A percentile compares a stretch with the other conserved stretches of the same genome.
Evolutionary conservation across 352 stramenopile genomes (phyloP).

Genomic region (Globisporangium acanthophoron): DNA sequence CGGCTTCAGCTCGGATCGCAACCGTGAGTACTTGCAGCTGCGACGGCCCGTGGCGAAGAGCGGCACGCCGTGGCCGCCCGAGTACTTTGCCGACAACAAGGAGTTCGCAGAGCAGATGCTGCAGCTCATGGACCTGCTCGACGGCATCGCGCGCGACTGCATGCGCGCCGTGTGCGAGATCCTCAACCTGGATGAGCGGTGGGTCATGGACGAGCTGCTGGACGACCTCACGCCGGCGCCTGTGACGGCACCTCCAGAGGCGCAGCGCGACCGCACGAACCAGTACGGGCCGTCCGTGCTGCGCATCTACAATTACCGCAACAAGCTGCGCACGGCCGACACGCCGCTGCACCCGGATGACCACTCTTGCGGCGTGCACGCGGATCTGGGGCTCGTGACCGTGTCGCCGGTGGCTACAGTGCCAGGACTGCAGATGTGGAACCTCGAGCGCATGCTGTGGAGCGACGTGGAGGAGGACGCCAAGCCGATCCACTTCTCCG

Average conservation of each 20-base stretch:
- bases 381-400: constrained; percentile 73
- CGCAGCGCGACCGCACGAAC: constrained; percentile 34
- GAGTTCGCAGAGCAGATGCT: constrained; percentile 61
- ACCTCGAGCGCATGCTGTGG: constrained; percentile 80
- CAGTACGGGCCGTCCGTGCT: constrained; percentile 78
- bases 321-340: constrained; percentile 35
- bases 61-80: constrained; percentile 70
- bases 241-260: constrained; percentile 6
- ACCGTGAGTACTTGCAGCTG: constrained; percentile 77
- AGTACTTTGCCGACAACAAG: constrained; percentile 51
- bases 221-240: constrained; percentile 43
- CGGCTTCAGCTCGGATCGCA: constrained; percentile 64
- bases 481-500: constrained; percentile 55
- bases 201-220: constrained; percentile 61
- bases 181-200: constrained; percentile 56
- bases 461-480: constrained; percentile 68
- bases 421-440: constrained; percentile 82
- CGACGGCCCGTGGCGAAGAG: constrained; percentile 54
- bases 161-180: constrained; percentile 72
- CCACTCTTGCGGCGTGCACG: constrained; percentile 69
- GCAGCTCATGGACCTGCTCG: constrained; percentile 47
- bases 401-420: constrained; percentile 72
- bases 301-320: constrained; percentile 83
- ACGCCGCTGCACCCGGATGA: constrained; percentile 39
- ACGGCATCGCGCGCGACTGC: constrained; percentile 63